Conservation (phyloP, 192 early-diverging fungal genomes). For the Phycomyces nitens region DNA sequence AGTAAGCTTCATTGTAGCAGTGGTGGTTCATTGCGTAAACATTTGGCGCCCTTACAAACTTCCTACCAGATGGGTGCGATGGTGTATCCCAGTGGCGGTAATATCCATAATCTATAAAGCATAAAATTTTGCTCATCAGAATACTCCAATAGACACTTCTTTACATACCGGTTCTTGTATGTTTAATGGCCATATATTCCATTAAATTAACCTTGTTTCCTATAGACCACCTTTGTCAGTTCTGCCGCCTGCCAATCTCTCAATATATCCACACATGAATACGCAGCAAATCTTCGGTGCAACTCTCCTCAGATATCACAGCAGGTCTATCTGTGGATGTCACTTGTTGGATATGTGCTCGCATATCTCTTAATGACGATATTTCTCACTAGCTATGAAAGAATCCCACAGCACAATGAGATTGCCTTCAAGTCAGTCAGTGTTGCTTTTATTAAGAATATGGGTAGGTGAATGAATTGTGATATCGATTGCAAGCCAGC, state of each 20-base stretch:
- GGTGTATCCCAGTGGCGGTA: slow-evolving; percentile 47
- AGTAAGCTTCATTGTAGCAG: slow-evolving; percentile 36
- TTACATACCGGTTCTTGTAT: slow-evolving; percentile 18
- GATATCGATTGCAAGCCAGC: background rate
- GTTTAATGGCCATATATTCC: background rate
- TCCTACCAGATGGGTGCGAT: slow-evolving; percentile 47
- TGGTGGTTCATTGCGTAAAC: slow-evolving; percentile 43
- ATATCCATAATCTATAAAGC: background rate
- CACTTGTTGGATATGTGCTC: slow-evolving; percentile 56
- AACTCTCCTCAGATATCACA: slow-evolving; percentile 47
- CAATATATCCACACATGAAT: slow-evolving; percentile 28
- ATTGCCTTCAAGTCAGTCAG: slow-evolving; percentile 70
- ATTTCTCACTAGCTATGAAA: slow-evolving; percentile 70
- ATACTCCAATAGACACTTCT: background rate
- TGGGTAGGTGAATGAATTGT: slow-evolving; percentile 35
- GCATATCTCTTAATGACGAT: slow-evolving; percentile 65
- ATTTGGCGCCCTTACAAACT: slow-evolving; percentile 35
- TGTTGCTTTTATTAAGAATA: slow-evolving; percentile 73
- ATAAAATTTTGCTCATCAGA: background rate
- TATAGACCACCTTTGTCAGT: slow-evolving; percentile 38
- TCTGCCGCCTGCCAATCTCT: slow-evolving; percentile 40
- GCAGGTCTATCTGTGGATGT: slow-evolving; percentile 55
- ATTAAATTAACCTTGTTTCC: slow-evolving; percentile 4
- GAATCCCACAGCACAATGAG: slow-evolving; percentile 63
- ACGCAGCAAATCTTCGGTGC: slow-evolving; percentile 37